Evolutionary conservation across 2,329 filamentous ascomycete species (phyloP).

Genomic region (Microascus cirrosus): DNA sequence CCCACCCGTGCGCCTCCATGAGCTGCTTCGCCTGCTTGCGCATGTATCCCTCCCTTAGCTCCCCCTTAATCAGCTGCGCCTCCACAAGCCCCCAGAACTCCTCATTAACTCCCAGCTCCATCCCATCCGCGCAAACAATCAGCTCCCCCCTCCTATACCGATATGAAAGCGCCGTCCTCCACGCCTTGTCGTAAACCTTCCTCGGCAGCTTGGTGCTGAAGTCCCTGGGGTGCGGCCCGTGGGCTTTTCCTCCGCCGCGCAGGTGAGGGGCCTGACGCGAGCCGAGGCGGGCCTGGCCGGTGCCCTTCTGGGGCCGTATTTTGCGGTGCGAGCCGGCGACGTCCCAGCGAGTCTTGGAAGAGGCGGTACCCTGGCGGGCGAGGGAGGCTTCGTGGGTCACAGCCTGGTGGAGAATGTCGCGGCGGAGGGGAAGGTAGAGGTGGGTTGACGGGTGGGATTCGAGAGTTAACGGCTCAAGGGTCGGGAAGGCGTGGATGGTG

Average conservation of each 20-base stretch:
- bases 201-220: conserved; percentile 73
- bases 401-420: conserved; percentile 86
- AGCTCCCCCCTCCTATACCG: conserved; percentile 81
- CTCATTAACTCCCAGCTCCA: conserved; percentile 51
- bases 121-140: conserved; percentile 68
- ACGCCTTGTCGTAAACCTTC: conserved; percentile 93
- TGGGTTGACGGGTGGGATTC: conserved; percentile 71
- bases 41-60: conserved; percentile 43
- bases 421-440: conserved; percentile 75
- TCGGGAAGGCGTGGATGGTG: conserved; percentile 84
- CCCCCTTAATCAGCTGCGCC: conserved; percentile 29
- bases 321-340: conserved; percentile 78
- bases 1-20: conserved; percentile 60
- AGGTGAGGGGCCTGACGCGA: conserved; percentile 72
- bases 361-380: conserved; percentile 78
- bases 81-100: conserved; percentile 32
- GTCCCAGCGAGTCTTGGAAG: conserved; percentile 69
- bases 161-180: conserved; percentile 88
- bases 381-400: conserved; percentile 87
- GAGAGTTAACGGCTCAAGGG: conserved; percentile 71
- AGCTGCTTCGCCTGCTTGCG: conserved; percentile 56
- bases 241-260: conserved; percentile 74
- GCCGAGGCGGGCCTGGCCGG: conserved; percentile 68
- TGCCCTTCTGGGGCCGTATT: conserved; percentile 77
- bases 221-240: conserved; percentile 86